Evolutionary conservation across 2,329 filamentous ascomycete genomes (phyloP).

Genomic region (Fusarium foetens): DNA sequence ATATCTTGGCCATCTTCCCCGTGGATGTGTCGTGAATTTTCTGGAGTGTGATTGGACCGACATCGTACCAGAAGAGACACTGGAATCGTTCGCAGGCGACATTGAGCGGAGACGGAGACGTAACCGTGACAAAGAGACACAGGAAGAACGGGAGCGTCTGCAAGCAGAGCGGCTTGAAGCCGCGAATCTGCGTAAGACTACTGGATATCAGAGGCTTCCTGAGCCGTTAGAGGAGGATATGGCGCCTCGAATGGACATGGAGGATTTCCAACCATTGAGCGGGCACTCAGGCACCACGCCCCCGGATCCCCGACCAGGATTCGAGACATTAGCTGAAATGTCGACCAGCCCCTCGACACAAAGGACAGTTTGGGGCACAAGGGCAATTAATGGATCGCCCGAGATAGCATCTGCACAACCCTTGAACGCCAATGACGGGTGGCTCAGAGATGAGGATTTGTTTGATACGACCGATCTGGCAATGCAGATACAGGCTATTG

Average conservation of each 20-base stretch:
- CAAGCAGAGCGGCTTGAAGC: constrained; percentile 85
- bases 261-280: constrained; percentile 73
- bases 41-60: constrained; percentile 96
- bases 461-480: constrained; percentile 69
- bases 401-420: constrained; percentile 54
- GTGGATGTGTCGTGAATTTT: constrained; percentile 91
- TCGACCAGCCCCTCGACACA: constrained; percentile 81
- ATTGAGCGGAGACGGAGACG: constrained; percentile 79
- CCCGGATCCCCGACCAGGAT: constrained; percentile 68
- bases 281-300: constrained; percentile 62
- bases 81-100: constrained; percentile 80
- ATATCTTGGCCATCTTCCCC: constrained; percentile 86
- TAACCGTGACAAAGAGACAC: constrained; percentile 83
- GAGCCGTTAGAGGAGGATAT: constrained; percentile 53
- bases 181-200: constrained; percentile 68
- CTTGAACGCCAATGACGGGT: constrained; percentile 74
- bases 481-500: constrained; percentile 66
- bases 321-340: constrained; percentile 76
- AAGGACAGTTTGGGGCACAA: constrained; percentile 94
- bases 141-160: constrained; percentile 86
- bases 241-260: constrained; percentile 58
- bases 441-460: constrained; percentile 84
- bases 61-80: constrained; percentile 77
- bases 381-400: constrained; percentile 70
- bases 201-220: constrained; percentile 52